phyloP scores from a whole-genome alignment of 371 early-diverging fungal genomes.

The Mycotypha africana region DNA sequence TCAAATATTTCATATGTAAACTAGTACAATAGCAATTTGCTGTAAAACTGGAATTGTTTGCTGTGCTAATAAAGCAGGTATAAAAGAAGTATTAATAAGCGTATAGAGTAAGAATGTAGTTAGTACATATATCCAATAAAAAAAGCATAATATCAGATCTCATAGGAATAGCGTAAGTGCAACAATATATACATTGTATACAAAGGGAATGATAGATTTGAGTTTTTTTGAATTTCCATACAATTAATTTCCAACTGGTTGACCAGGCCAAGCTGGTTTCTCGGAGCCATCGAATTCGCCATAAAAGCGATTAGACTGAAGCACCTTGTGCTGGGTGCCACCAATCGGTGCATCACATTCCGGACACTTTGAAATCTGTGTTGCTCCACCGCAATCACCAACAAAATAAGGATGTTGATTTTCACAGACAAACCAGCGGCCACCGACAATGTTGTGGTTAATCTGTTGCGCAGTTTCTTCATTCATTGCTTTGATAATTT shows the following conservation, averaged over 20 bases:
- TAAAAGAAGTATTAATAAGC: too few relatives aligned
- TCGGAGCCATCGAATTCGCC: slow-evolving; percentile 48
- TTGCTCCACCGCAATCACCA: slow-evolving; percentile 50
- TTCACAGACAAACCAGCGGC: slow-evolving; percentile 48
- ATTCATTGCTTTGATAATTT: slow-evolving; percentile 45
- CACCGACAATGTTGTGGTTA: slow-evolving; percentile 36
- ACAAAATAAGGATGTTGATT: slow-evolving; percentile 48
- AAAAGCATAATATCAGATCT: too few relatives aligned
- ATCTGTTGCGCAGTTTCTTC: slow-evolving; percentile 22
- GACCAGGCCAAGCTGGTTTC: slow-evolving; percentile 47
- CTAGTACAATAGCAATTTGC: too few relatives aligned
- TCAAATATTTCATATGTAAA: too few relatives aligned
- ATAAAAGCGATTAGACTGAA: slow-evolving; percentile 42
- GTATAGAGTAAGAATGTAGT: too few relatives aligned
- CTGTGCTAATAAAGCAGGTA: too few relatives aligned
- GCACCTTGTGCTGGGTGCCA: slow-evolving; percentile 35
- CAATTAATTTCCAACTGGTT: slow-evolving; percentile 18
- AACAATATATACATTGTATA: too few relatives aligned
- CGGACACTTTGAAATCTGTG: slow-evolving; percentile 37
- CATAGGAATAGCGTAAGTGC: too few relatives aligned
- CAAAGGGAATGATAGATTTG: too few relatives aligned
- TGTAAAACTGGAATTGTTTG: too few relatives aligned
- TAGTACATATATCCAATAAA: too few relatives aligned
- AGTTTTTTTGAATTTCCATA: too few relatives aligned
- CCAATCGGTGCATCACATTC: slow-evolving; percentile 42